A percentile compares a stretch with the other conserved stretches of the same genome.
phyloP scores from a whole-genome alignment of 1,284 basidiomycete genomes.

The Megacollybia platyphylla region DNA sequence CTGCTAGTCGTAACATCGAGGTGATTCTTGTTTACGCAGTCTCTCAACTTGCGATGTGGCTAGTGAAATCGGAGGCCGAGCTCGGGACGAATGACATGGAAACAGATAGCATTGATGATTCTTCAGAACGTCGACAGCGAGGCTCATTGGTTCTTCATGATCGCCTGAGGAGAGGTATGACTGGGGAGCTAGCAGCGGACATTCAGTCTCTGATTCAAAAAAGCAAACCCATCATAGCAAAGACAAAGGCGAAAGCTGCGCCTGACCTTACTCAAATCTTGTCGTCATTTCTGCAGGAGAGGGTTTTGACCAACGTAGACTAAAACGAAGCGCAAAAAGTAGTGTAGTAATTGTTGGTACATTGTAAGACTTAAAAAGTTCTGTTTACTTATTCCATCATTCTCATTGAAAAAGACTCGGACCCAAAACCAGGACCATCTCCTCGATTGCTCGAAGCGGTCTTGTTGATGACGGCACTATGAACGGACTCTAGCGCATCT shows the following conservation, averaged over 20 bases:
- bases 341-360: too few species aligned
- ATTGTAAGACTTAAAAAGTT: too few species aligned
- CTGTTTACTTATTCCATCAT: too few species aligned
- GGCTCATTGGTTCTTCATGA: conserved; percentile 45
- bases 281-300: conserved; percentile 51
- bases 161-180: conserved; percentile 56
- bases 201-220: conserved; percentile 53
- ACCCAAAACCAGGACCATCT: neutral
- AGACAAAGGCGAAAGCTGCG: conserved; percentile 30
- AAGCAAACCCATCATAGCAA: conserved; percentile 45
- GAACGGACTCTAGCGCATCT: conserved; percentile 59
- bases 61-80: conserved; percentile 59
- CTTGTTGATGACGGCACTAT: conserved; percentile 63
- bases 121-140: conserved; percentile 31
- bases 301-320: conserved; percentile 19
- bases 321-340: neutral
- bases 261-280: conserved; percentile 49
- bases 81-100: conserved; percentile 22
- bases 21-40: conserved; percentile 60
- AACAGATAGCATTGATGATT: conserved; percentile 21
- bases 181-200: conserved; percentile 68
- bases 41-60: conserved; percentile 69
- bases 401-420: neutral
- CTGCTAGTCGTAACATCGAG: conserved; percentile 53
- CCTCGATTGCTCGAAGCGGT: conserved; percentile 31